These are phyloP conservation scores for Datisca glomerata DNA, from an alignment of 306 rosid genomes.

Conservation along the genomic window DNA sequence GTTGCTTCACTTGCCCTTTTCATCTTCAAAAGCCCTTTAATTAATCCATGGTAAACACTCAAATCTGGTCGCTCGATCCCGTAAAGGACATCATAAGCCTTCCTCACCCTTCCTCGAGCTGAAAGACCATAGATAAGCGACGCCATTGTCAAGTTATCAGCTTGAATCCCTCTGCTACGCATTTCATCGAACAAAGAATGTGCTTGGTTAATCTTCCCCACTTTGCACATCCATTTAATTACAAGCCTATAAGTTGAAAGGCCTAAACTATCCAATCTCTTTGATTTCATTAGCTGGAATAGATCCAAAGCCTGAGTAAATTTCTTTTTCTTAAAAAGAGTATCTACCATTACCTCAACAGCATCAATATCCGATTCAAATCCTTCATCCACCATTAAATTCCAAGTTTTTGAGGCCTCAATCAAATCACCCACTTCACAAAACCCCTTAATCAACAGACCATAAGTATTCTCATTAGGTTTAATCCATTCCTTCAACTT, in stretches of 20 bases:
- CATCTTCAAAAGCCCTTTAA: slow-evolving; percentile 63
- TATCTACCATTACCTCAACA: slow-evolving; percentile 61
- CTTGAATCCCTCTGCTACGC: slow-evolving; percentile 39
- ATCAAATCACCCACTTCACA: slow-evolving; percentile 60
- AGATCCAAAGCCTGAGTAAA: slow-evolving; percentile 49
- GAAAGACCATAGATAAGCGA: slow-evolving; percentile 49
- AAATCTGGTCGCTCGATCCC: slow-evolving; percentile 25
- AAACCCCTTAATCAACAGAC: slow-evolving; percentile 41
- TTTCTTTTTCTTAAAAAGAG: slow-evolving; percentile 42
- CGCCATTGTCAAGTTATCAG: slow-evolving; percentile 34
- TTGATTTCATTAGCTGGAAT: slow-evolving; percentile 48
- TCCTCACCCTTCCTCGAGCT: slow-evolving; percentile 36
- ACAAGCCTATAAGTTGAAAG: slow-evolving; percentile 49
- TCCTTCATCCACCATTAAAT: slow-evolving; percentile 74
- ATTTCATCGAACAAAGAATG: slow-evolving; percentile 51
- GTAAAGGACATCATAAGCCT: slow-evolving; percentile 29
- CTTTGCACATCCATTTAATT: slow-evolving; percentile 56
- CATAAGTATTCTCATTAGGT: slow-evolving; percentile 39
- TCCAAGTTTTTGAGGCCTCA: slow-evolving; percentile 75
- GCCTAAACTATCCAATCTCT: slow-evolving; percentile 43
- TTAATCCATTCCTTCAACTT: slow-evolving; percentile 47
- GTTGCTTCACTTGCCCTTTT: slow-evolving; percentile 65
- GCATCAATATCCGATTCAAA: slow-evolving; percentile 36
- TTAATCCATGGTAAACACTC: slow-evolving; percentile 52
- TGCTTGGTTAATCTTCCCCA: slow-evolving; percentile 37